A percentile compares a stretch with the other conserved stretches of the same genome.
phyloP scores from a whole-genome alignment of 2,329 filamentous ascomycete genomes.

The Penicillium sp. region DNA sequence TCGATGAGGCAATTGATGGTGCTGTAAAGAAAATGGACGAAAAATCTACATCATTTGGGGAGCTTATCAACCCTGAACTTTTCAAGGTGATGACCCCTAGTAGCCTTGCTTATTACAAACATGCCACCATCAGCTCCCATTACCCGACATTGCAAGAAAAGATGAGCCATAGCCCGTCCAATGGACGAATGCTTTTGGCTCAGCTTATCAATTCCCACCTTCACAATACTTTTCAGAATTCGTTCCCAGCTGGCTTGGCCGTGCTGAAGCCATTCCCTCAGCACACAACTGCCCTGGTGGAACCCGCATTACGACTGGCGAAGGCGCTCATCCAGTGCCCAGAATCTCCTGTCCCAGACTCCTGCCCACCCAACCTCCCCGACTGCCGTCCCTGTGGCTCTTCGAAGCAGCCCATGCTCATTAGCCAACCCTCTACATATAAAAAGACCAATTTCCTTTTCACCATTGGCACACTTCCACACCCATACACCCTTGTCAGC shows the following conservation, averaged over 20 bases:
- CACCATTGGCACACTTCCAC: slow-evolving; percentile 83
- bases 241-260: slow-evolving; percentile 73
- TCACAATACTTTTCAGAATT: slow-evolving; percentile 79
- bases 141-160: slow-evolving; percentile 69
- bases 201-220: slow-evolving; percentile 81
- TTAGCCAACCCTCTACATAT: slow-evolving; percentile 67
- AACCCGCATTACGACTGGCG: slow-evolving; percentile 70
- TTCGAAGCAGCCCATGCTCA: slow-evolving; percentile 59
- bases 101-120: slow-evolving; percentile 76
- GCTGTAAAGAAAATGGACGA: slow-evolving; percentile 59
- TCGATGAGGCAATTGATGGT: slow-evolving; percentile 63
- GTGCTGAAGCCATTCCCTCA: slow-evolving; percentile 77
- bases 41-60: slow-evolving; percentile 62
- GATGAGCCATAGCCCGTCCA: slow-evolving; percentile 56
- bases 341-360: slow-evolving; percentile 67
- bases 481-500: slow-evolving; percentile 80
- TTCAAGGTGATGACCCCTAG: slow-evolving; percentile 68
- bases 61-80: slow-evolving; percentile 58
- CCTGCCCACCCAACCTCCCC: slow-evolving; percentile 79
- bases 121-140: slow-evolving; percentile 59
- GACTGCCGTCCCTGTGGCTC: slow-evolving; percentile 74
- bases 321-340: slow-evolving; percentile 74
- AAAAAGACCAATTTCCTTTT: slow-evolving; percentile 72
- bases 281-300: slow-evolving; percentile 71
- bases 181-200: slow-evolving; percentile 66